Conservation (phyloP, 164 flowering plant species). For the Dillenia suffruticosa region DNA sequence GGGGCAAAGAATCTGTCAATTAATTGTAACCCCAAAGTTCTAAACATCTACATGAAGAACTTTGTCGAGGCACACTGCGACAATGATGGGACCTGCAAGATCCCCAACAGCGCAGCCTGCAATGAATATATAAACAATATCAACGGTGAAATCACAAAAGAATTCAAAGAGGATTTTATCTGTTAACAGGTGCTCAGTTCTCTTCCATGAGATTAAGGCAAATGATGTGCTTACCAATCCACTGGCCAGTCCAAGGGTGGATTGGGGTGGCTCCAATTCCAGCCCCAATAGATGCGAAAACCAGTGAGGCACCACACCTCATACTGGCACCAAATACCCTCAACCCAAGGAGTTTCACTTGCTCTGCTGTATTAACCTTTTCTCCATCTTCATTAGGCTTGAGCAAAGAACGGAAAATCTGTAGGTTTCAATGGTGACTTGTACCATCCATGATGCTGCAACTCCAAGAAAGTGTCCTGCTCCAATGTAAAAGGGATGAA, state of each 20-base stretch:
- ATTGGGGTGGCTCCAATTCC: slow-evolving; percentile 70
- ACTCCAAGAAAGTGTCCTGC: slow-evolving; percentile 81
- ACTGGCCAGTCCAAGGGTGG: slow-evolving; percentile 84
- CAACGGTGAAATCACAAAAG: neutral
- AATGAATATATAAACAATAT: neutral
- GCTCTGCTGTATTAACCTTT: slow-evolving; percentile 25
- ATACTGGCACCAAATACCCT: slow-evolving; percentile 47
- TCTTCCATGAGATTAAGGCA: neutral
- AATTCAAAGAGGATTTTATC: neutral
- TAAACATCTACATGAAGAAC: slow-evolving; percentile 30
- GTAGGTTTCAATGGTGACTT: slow-evolving; percentile 72
- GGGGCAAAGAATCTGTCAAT: neutral
- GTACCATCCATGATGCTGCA: slow-evolving; percentile 84
- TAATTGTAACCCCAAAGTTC: neutral
- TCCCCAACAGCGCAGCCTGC: slow-evolving; percentile 83
- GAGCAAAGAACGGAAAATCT: slow-evolving; percentile 24
- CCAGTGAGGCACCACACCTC: slow-evolving; percentile 66
- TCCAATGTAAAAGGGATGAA: slow-evolving; percentile 6
- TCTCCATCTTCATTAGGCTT: slow-evolving; percentile 29
- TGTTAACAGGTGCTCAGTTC: no score
- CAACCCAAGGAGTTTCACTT: slow-evolving; percentile 43
- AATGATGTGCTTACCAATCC: slow-evolving; percentile 74
- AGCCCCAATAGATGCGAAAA: slow-evolving; percentile 89
- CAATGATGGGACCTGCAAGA: slow-evolving; percentile 52
- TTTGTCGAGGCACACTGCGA: slow-evolving; percentile 34